Base-by-base conservation (phyloP, 139 green algal species). In the Chlorella sp. region DNA sequence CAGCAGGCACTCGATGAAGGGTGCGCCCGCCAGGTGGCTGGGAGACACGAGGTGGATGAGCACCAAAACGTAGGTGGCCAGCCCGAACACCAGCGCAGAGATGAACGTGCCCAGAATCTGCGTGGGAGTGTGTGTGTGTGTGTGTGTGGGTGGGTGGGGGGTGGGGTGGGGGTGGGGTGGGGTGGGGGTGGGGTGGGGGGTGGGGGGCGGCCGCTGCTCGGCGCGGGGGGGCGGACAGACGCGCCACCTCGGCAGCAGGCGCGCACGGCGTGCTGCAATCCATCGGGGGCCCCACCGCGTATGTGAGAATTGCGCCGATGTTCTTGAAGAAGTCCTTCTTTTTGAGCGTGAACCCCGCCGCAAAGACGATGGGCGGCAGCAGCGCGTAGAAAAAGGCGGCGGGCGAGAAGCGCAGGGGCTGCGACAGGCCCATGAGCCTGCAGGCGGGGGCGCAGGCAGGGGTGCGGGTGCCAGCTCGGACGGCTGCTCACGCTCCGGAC, bases 341-440 rank as follows among this genome's bases (percentile, higher is more conserved):
- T 23, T 74, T 74, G 29, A 80, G 38, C 36, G 53, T 55, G 23
- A 90, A 95, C 1, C 90, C 90, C 21, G 89, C 82, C 11, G 83
- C 77, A 77, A 92, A 95, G 21, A 94, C 91, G 41, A 94, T 95
- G 58, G 91, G 90, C n/a, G 90, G 90, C 27, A 94, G 82, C 0
- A 94, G 77, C 25, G 79, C 76, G 48, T 90, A 88, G 61, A 96
- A 89, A 59, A 85, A 88, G 58, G 86, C 62, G 3, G 45, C 75
- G 36, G 86, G 78, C 2, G 71, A 83, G 59, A 91, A 91, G 23
- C 75, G 71, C 40, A 91, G 72, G 31, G 78, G 66, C 35, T 74
- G 25, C 33, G 67, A 40, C 31, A 89, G 71, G 41, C 83, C 84
- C 43, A 71, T 58, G 31, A 86, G n/a, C 45, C 73, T n/a, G n/a